Base-by-base conservation (phyloP, 2,329 filamentous ascomycete species). In the Alternaria alternata region DNA sequence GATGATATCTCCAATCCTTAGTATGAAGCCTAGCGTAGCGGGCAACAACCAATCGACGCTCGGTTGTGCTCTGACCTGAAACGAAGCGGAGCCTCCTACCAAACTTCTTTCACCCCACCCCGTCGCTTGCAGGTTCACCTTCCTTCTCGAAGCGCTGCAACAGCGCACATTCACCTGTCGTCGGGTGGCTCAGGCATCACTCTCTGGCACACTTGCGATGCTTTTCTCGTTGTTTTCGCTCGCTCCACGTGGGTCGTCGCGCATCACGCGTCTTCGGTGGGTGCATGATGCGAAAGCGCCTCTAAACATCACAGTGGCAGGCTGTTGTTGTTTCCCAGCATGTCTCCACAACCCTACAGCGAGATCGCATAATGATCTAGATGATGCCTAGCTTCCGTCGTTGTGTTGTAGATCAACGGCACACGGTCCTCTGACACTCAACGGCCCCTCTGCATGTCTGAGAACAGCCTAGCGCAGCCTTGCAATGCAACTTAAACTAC, bases 81-180 rank as follows among this genome's bases (percentile, higher is more conserved):
- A 72, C 69, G 46, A 42, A 59, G 54, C 51, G 51, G 61, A 56
- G 61, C 61, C 49, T 58, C 62, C 36, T 24, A 69, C 65, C 51
- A 65, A 66, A 61, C 62, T 63, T 62, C 56, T 54, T 65, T 53
- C 65, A 67, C 61, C 59, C 65, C 64, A 59, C 67, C 67, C 55
- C 55, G 20, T 53, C 48, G 57, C 59, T 59, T 63, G 47, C 59
- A 55, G 57, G 51, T 61, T 47, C 52, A 51, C 63, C 51, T 62
- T 57, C 47, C 48, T 61, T 59, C 68, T 64, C 68, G 60, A 73
- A 70, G 73, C 75, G 73, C 73, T 69, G 61, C 63, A 52, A 56
- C 59, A 68, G 65, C 66, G 51, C 70, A 62, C 67, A 55, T 54
- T 66, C 62, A 68, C 76, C 75, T 76, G 65, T 78, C 70, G 68